phyloP scores from a whole-genome alignment of 108 stramenopile genomes.

The Chaetoceros muelleri region DNA sequence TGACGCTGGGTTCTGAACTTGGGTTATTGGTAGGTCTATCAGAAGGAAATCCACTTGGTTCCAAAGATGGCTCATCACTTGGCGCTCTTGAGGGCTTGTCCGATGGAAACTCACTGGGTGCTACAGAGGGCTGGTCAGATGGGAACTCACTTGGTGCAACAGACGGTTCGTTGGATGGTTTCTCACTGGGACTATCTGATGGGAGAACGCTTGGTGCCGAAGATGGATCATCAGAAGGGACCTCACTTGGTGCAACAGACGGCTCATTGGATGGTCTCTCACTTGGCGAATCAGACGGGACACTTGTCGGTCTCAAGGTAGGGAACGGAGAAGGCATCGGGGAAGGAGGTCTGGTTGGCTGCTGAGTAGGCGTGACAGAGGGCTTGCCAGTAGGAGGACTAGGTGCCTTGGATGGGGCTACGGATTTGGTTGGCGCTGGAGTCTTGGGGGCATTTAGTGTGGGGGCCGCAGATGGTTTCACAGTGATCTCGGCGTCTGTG shows the following conservation, averaged over 20 bases:
- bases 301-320: constrained; percentile 4
- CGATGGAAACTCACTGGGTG: neutral
- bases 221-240: neutral
- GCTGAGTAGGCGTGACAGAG: neutral
- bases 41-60: neutral
- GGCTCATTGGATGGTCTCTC: neutral
- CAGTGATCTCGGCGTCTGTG: too few species aligned
- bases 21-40: constrained; percentile 6
- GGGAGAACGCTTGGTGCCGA: neutral
- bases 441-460: too few species aligned
- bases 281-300: constrained; percentile 5
- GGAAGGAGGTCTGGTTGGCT: constrained; percentile 1
- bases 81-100: neutral
- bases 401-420: constrained; percentile 11
- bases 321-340: constrained; percentile 3
- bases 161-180: neutral
- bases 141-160: neutral
- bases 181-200: neutral
- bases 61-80: neutral
- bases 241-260: neutral
- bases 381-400: neutral
- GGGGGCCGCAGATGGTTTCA: neutral
- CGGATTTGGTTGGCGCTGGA: constrained; percentile 1
- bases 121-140: neutral
- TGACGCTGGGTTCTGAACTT: constrained; percentile 7